Conservation (phyloP, 768 basidiomycete genomes). For the Pulveroboletus sp. region DNA sequence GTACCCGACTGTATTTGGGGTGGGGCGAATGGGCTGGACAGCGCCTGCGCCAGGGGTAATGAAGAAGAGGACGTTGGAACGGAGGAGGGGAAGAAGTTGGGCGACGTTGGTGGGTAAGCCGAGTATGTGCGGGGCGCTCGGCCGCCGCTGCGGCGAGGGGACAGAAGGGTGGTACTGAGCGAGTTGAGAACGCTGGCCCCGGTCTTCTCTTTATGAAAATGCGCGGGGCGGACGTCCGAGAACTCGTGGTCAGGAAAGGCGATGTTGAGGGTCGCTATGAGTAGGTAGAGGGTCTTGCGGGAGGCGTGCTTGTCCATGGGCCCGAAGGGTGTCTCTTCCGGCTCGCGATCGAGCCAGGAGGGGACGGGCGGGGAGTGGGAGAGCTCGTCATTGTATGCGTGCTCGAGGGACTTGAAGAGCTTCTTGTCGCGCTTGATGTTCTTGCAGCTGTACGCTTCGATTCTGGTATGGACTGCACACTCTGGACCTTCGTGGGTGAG, state of each 20-base stretch:
- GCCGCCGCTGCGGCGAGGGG: slow-evolving; percentile 63
- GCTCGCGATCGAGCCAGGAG: slow-evolving; percentile 68
- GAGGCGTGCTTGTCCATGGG: slow-evolving; percentile 81
- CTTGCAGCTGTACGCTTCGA: slow-evolving; percentile 98
- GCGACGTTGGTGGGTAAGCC: slow-evolving; percentile 71
- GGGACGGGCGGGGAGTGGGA: slow-evolving; percentile 83
- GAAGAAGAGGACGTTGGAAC: slow-evolving; percentile 66
- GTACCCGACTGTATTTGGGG: slow-evolving; percentile 76
- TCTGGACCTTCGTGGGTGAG: slow-evolving; percentile 85
- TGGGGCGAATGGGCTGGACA: slow-evolving; percentile 63
- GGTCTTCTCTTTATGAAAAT: slow-evolving; percentile 81
- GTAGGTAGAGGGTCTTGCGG: slow-evolving; percentile 90
- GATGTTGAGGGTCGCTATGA: slow-evolving; percentile 94
- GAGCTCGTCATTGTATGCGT: slow-evolving; percentile 72
- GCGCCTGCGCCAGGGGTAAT: slow-evolving; percentile 56
- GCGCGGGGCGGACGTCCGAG: slow-evolving; percentile 82
- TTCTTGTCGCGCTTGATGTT: slow-evolving; percentile 96
- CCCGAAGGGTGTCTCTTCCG: slow-evolving; percentile 84
- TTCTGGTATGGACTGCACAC: slow-evolving; percentile 84
- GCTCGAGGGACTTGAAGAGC: slow-evolving; percentile 89
- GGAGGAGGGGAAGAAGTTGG: slow-evolving; percentile 74
- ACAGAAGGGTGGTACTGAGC: slow-evolving; percentile 77
- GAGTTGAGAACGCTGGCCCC: slow-evolving; percentile 77
- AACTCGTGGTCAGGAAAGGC: slow-evolving; percentile 99
- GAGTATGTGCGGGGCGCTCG: slow-evolving; percentile 79